phyloP scores from a whole-genome alignment of 2,329 filamentous ascomycete species.

The Aspergillus nomiae region DNA sequence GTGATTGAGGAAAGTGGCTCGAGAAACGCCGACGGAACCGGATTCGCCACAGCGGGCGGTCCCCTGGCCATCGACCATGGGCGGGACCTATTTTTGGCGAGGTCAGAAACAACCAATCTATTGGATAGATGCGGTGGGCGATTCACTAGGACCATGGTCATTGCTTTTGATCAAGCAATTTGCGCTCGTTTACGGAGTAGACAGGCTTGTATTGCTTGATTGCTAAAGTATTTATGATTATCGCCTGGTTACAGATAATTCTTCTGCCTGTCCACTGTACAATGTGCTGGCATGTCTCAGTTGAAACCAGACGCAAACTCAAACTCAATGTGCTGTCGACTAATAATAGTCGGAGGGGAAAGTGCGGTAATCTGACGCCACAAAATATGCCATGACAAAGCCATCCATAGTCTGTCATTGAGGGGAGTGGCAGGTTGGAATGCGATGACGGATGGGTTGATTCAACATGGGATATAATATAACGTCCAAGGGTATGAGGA shows the following conservation, averaged over 20 bases:
- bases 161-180: background rate
- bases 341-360: background rate
- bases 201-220: background rate
- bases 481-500: background rate
- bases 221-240: background rate
- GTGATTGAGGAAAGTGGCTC: background rate
- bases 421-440: background rate
- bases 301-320: background rate
- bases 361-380: background rate
- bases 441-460: background rate
- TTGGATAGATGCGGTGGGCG: background rate
- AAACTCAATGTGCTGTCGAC: background rate
- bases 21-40: background rate
- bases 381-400: background rate
- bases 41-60: background rate
- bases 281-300: conserved; percentile 3
- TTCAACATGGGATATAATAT: background rate
- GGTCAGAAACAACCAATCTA: background rate
- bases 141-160: background rate
- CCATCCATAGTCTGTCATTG: background rate
- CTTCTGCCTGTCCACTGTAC: background rate
- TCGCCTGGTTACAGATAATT: background rate
- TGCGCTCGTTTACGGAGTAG: background rate
- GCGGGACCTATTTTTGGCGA: conserved; percentile 2
- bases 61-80: background rate